A percentile compares a stretch with the other conserved stretches of the same genome.
Conservation (phyloP, 2,329 filamentous ascomycete genomes). For the Fusarium sacchari region DNA sequence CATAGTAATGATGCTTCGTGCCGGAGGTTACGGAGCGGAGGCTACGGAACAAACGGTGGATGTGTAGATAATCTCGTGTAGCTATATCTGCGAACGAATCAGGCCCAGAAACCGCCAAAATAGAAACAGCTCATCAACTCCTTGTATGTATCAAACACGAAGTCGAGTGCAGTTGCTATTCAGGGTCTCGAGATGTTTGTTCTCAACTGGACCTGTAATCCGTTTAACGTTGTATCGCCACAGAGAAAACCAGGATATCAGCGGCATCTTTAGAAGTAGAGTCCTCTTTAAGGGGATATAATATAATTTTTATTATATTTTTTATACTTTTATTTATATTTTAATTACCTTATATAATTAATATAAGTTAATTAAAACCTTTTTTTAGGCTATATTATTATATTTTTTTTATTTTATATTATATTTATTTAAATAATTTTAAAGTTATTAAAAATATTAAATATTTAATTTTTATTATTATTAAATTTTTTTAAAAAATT, state of each 20-base stretch:
- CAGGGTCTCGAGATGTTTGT: not conserved
- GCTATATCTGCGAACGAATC: conserved; percentile 18
- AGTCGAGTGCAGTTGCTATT: not conserved
- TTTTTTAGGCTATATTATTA: too few species aligned
- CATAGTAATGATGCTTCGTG: conserved; percentile 27
- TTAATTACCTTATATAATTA: too few species aligned
- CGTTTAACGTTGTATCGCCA: conserved; percentile 38
- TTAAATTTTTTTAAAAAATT: too few species aligned
- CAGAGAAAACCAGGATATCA: conserved; percentile 8
- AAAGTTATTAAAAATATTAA: too few species aligned
- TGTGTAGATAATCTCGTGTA: conserved; percentile 5
- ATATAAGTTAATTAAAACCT: too few species aligned
- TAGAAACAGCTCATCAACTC: conserved; percentile 9
- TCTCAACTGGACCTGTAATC: not conserved
- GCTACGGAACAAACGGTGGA: conserved; percentile 6
- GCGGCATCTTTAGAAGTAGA: conserved; percentile 4
- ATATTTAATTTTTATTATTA: too few species aligned
- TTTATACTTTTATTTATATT: too few species aligned
- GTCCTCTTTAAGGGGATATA: too few species aligned
- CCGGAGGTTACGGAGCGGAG: conserved; percentile 11
- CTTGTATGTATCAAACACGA: not conserved
- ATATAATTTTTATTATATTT: too few species aligned
- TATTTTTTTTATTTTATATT: too few species aligned
- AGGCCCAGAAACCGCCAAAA: conserved; percentile 5
- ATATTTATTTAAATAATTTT: too few species aligned